Evolutionary conservation across 1,284 basidiomycete species (phyloP).

Genomic region (Mixia osmundae): DNA sequence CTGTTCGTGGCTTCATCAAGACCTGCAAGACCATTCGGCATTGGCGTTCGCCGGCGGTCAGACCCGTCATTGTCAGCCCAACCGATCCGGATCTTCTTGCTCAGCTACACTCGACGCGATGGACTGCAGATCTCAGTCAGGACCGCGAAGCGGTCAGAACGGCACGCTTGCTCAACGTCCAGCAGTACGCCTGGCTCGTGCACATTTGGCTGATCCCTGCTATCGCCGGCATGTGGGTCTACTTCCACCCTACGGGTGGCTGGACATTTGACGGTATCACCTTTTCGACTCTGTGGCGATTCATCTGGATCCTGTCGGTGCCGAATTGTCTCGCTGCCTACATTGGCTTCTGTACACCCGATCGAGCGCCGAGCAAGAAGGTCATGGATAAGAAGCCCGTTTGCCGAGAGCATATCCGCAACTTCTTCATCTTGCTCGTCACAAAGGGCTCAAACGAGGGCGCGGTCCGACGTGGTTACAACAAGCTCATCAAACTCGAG

Average conservation of each 20-base stretch:
- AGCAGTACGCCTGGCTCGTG: constrained; percentile 20
- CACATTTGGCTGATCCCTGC: constrained; percentile 22
- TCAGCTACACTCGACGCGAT: constrained; percentile 23
- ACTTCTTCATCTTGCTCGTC: constrained; percentile 24
- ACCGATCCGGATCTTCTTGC: constrained; percentile 20
- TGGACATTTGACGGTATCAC: constrained; percentile 22
- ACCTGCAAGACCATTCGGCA: constrained; percentile 16
- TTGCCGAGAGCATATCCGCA: constrained; percentile 23
- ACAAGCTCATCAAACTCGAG: constrained; percentile 24
- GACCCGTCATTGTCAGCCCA: constrained; percentile 17
- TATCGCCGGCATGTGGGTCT: constrained; percentile 22
- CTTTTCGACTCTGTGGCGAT: constrained; percentile 23
- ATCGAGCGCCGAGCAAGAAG: constrained; percentile 17
- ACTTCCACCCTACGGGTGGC: constrained; percentile 21
- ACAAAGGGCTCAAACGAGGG: constrained; percentile 25
- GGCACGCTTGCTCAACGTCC: constrained; percentile 18
- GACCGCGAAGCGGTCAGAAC: constrained; percentile 23
- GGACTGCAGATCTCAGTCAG: constrained; percentile 21
- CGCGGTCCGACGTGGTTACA: constrained; percentile 23
- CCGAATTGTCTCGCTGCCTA: constrained; percentile 24
- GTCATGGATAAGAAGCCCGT: constrained; percentile 22
- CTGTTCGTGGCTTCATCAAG: constrained; percentile 7
- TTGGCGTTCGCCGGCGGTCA: constrained; percentile 19
- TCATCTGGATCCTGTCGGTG: constrained; percentile 23
- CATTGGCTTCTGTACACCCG: constrained; percentile 23